A percentile compares a stretch with the other conserved stretches of the same genome.
These are phyloP conservation scores for Marsdenia floribunda DNA, from an alignment of 257 asterid genomes.

Conservation along the genomic window DNA sequence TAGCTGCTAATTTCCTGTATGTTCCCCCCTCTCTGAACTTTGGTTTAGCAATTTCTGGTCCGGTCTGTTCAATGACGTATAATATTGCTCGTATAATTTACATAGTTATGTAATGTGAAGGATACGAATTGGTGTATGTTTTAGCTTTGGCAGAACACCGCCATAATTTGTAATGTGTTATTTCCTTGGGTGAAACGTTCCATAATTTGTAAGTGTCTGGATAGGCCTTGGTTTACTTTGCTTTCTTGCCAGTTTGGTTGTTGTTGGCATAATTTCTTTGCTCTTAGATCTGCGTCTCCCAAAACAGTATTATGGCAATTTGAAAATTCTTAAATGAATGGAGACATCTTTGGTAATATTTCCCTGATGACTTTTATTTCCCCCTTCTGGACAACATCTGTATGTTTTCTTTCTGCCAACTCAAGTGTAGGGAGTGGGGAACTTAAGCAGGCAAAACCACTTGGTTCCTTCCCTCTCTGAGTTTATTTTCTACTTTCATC, in stretches of 20 bases:
- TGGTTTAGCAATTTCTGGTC: background rate
- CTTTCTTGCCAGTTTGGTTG: background rate
- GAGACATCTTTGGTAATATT: background rate
- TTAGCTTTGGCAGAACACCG: background rate
- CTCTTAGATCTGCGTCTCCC: too few relatives aligned
- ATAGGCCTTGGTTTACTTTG: background rate
- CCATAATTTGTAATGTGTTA: background rate
- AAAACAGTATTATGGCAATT: background rate
- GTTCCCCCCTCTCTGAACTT: background rate
- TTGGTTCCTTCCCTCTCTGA: too few relatives aligned
- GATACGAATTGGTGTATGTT: background rate
- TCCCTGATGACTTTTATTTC: background rate
- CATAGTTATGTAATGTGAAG: background rate
- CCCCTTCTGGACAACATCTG: background rate
- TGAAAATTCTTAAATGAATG: background rate
- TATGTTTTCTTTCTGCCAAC: background rate
- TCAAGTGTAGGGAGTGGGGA: background rate
- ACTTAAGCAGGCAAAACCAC: background rate
- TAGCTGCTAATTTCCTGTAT: background rate
- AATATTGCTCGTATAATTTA: background rate
- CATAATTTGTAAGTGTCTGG: background rate
- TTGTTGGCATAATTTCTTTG: constrained; percentile 1
- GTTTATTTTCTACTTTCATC: background rate
- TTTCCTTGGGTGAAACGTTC: background rate
- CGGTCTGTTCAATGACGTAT: background rate